Percentiles rank a stretch among this genome's conserved stretches.
Conservation (phyloP, 2,329 filamentous ascomycete species). For the Xylariaceae sp. region DNA sequence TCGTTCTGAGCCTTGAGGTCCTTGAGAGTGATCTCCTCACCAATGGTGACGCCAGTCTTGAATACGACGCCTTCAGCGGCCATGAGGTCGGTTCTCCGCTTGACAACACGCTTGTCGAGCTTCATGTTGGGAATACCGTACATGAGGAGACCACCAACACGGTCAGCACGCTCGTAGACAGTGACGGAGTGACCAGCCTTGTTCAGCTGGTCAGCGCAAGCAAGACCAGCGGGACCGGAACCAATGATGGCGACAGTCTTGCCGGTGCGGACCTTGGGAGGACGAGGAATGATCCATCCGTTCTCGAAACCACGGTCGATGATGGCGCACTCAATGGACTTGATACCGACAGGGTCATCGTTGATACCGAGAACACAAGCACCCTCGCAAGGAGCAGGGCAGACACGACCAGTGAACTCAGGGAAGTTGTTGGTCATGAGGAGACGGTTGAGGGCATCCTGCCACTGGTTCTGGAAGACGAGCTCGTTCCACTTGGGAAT, state of each 20-base stretch:
- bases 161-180: conserved; percentile 88
- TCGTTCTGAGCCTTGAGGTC: conserved; percentile 71
- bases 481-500: conserved; percentile 96
- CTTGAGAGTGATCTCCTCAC: conserved; percentile 66
- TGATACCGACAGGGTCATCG: conserved; percentile 95
- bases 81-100: conserved; percentile 94
- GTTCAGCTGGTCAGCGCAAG: conserved; percentile 90
- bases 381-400: conserved; percentile 92
- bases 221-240: conserved; percentile 86
- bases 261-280: conserved; percentile 74
- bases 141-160: conserved; percentile 88
- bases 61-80: conserved; percentile 80
- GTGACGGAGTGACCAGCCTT: conserved; percentile 83
- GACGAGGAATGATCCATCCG: conserved; percentile 91
- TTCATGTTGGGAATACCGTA: conserved; percentile 99
- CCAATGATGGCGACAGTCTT: conserved; percentile 87
- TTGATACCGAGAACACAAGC: conserved; percentile 95
- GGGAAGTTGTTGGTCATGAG: conserved; percentile 99
- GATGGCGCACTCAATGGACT: conserved; percentile 96
- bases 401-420: conserved; percentile 95
- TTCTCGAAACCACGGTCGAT: conserved; percentile 96
- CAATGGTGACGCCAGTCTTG: conserved; percentile 71
- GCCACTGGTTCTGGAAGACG: conserved; percentile 71
- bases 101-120: conserved; percentile 94
- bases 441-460: conserved; percentile 83